Conservation (phyloP, 208 protist species). For the Trypanosoma lewisi region DNA sequence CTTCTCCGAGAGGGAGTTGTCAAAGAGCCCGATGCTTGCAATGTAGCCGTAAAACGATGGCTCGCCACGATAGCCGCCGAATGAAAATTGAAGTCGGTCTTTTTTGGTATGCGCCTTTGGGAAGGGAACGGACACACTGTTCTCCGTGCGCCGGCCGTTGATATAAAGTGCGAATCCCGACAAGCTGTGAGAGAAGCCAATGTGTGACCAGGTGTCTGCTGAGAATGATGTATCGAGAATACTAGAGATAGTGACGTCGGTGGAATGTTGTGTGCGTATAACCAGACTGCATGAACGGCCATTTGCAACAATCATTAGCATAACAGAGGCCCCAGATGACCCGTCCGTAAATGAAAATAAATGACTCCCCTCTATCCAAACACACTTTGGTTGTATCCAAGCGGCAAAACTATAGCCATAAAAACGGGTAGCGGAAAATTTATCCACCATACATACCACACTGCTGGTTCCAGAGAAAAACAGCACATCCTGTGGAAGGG, state of each 20-base stretch:
- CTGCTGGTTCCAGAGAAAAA: conserved; percentile 71
- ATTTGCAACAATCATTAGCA: conserved; percentile 60
- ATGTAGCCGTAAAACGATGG: conserved; percentile 72
- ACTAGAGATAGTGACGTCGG: conserved; percentile 24
- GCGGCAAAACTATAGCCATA: conserved; percentile 73
- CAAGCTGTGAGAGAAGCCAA: conserved; percentile 67
- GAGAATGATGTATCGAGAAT: conserved; percentile 50
- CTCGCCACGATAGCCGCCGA: conserved; percentile 45
- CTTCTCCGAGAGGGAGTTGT: conserved; percentile 48
- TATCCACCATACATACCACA: conserved; percentile 45
- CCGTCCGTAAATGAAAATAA: conserved; percentile 72
- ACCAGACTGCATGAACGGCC: conserved; percentile 65
- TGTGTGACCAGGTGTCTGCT: conserved; percentile 71
- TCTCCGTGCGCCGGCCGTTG: conserved; percentile 48
- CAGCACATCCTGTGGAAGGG: conserved; percentile 40
- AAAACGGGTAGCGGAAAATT: conserved; percentile 32
- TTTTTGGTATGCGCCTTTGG: conserved; percentile 50
- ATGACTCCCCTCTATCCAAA: conserved; percentile 68
- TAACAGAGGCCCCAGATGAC: conserved; percentile 35
- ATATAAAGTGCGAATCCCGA: conserved; percentile 59
- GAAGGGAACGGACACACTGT: conserved; percentile 41
- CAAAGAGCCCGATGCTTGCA: conserved; percentile 70
- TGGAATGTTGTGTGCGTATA: conserved; percentile 33
- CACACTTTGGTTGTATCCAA: conserved; percentile 79
- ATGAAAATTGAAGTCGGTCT: conserved; percentile 51